Evolutionary conservation across 305 asterid species (phyloP).

Genomic region (Solanum hybrid): DNA sequence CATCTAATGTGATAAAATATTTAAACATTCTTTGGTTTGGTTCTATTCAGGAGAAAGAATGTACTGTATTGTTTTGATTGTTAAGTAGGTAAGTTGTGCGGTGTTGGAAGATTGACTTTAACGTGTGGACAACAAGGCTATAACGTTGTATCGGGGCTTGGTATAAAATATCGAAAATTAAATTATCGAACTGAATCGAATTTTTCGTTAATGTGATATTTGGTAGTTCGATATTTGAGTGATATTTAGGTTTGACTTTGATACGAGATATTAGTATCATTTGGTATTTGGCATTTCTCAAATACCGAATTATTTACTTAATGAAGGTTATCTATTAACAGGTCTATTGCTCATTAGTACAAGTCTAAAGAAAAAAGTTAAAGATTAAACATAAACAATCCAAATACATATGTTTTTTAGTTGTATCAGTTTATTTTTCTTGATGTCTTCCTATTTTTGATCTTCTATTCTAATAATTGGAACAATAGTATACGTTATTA

Average conservation of each 20-base stretch:
- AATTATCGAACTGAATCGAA: too few relatives aligned
- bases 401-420: neutral
- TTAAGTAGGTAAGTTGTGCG: conserved; percentile 6
- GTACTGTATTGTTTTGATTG: neutral
- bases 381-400: too few relatives aligned
- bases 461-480: neutral
- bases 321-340: neutral
- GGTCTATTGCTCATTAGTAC: neutral
- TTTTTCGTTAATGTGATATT: too few relatives aligned
- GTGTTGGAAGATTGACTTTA: neutral
- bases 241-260: too few relatives aligned
- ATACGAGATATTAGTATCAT: too few relatives aligned
- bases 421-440: neutral
- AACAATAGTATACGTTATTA: too few relatives aligned
- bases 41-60: neutral
- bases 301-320: too few relatives aligned
- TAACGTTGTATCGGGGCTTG: neutral
- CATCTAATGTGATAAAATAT: neutral
- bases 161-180: too few relatives aligned
- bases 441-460: too few relatives aligned
- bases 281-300: neutral
- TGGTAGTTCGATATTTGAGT: neutral
- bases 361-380: neutral
- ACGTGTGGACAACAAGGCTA: neutral
- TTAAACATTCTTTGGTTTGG: neutral